Base-by-base conservation (phyloP, 2,329 filamentous ascomycete species). In the Neocucurbitaria cava region DNA sequence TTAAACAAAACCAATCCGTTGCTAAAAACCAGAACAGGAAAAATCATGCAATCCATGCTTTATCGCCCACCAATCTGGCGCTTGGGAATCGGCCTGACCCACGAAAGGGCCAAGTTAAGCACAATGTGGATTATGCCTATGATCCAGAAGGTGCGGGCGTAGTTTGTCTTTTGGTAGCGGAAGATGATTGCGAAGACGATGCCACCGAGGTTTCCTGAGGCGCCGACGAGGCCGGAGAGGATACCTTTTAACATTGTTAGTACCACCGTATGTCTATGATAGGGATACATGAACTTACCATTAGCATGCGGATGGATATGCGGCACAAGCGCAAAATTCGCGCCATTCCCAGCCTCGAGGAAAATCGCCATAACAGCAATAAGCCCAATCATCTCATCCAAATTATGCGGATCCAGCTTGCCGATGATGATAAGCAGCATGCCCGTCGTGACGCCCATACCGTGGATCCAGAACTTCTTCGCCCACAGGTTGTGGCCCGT, bases 241-340 rank as follows among this genome's bases (percentile, higher is more conserved):
- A 86, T 81, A 54, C 77, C 80, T 79, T 50, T 20, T n/a, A n/a
- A 31, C 23, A 9, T 35, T 5, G 44, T 70, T 64, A 64, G 67
- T 28, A 49, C 15, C 24, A 26, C 24, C 5, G 17, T 5, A 36
- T 40, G 20, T 17, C 15, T 21, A 8, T 31, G 35, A 23, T 17
- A 10, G 23, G 30, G 4, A 24, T 18, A 17, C 13, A 21, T 15
- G 6, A 38, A 66, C 75, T 68, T 78, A 74, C 91, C 92, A 74
- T 96, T 96, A 56, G 91, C 90, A 56, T 83, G 84, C 1, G 91
- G 91, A 75, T 93, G 89, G 1, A 96, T 89, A 71, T 96, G 93
- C 3, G 92, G 92, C 21, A 96, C 89, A 5, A 96, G 83, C 0
- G 91, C 86, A 75, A 95, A 96, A 77, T 91, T 95, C 36, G 91